Base-by-base conservation (phyloP, 108 stramenopile genomes). In the Discostella pseudostelligera region DNA sequence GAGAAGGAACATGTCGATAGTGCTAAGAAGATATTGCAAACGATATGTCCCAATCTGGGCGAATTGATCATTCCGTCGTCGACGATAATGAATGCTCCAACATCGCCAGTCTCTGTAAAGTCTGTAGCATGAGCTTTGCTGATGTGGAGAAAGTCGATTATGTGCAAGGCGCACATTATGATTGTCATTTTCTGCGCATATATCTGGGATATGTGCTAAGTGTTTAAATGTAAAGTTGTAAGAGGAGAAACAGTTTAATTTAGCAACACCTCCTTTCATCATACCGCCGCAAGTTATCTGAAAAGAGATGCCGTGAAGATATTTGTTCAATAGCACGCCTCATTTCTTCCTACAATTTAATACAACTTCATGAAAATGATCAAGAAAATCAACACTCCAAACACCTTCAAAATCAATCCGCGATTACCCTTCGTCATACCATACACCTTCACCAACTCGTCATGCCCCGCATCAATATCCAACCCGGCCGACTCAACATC, bases 311-410 rank as follows among this genome's bases (percentile, higher is more conserved):
- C n/a, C n/a, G n/a, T n/a, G n/a, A n/a, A n/a, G n/a, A n/a, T n/a
- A n/a, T n/a, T n/a, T n/a, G n/a, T n/a, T n/a, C n/a, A n/a, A n/a
- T n/a, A n/a, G n/a, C n/a, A n/a, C n/a, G n/a, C n/a, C n/a, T n/a
- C n/a, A n/a, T n/a, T n/a, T n/a, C n/a, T n/a, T n/a, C n/a, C n/a
- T n/a, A n/a, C 20, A 9, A 22, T 48, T 80, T 61, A 71, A 69
- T 92, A 95, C 19, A 88, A 74, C 79, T 86, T 75, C 85, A 95
- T 88, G 55, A 95, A 91, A 48, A 95, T 56, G 54, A 95, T 88
- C 47, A 95, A 70, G 77, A 90, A 90, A 32, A 87, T 90, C 28
- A 95, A 67, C 16, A 95, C 63, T 4, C 62, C 80, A 80, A 92
- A 95, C 1, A 82, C 79, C 61, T 95, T 95, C 75, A 95, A 72